These are phyloP conservation scores for Akanthomyces dipterigenus DNA, from an alignment of 2,329 filamentous ascomycete species.

Conservation along the genomic window DNA sequence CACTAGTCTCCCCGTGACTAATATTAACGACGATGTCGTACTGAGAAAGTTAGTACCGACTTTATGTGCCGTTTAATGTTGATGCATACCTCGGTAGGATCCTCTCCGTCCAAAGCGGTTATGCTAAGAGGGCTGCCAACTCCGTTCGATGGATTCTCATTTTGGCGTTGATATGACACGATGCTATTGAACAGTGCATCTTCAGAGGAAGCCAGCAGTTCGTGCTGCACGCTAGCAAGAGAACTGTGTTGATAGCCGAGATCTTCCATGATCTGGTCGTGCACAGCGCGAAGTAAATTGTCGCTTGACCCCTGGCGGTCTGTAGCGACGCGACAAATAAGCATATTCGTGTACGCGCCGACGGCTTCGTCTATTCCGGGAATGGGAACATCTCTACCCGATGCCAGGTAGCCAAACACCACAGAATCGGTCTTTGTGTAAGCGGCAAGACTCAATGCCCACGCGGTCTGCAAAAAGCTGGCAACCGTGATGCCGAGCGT, in stretches of 20 bases:
- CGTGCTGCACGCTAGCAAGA: background rate
- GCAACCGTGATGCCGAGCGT: conserved; percentile 8
- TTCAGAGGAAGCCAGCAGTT: background rate
- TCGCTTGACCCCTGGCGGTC: background rate
- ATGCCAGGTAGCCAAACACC: conserved; percentile 13
- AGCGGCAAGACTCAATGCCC: conserved; percentile 14
- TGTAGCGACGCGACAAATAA: background rate
- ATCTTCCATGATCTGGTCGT: background rate
- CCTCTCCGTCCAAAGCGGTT: background rate
- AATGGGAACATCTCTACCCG: conserved; percentile 12
- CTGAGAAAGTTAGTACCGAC: background rate
- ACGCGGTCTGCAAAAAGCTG: conserved; percentile 11
- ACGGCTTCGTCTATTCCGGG: conserved; percentile 6
- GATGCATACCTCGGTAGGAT: background rate
- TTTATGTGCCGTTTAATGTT: background rate
- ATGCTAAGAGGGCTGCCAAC: background rate
- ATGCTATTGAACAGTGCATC: conserved; percentile 1
- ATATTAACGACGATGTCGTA: background rate
- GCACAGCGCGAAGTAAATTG: background rate
- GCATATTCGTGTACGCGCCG: conserved; percentile 14
- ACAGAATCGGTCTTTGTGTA: conserved; percentile 12
- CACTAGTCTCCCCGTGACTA: background rate
- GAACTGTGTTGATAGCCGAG: conserved; percentile 1
- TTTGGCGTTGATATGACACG: conserved; percentile 1
- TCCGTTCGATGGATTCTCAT: background rate